Conservation (phyloP, 257 asterid genomes). For the Salvia hispanica region DNA sequence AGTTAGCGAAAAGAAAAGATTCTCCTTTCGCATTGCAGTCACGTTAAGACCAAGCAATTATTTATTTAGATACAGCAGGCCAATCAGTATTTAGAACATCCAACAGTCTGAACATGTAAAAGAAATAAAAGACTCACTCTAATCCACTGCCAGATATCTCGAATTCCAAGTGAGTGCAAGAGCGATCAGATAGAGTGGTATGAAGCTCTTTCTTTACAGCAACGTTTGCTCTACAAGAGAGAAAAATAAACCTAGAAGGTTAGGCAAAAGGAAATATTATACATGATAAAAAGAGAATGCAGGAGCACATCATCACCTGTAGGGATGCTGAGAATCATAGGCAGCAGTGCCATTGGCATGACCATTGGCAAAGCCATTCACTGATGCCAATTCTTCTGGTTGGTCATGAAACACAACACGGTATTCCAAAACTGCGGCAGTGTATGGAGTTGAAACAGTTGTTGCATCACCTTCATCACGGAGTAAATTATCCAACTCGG, state of each 20-base stretch:
- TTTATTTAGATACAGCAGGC: not conserved
- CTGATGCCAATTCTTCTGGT: conserved; percentile 37
- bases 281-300: too few species aligned
- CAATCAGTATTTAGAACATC: not conserved
- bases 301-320: conserved; percentile 49
- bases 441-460: conserved; percentile 73
- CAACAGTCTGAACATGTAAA: not conserved
- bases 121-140: conserved; percentile 49
- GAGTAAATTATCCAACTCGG: conserved; percentile 84
- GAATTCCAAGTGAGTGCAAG: conserved; percentile 95
- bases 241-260: conserved; percentile 14
- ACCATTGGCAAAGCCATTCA: conserved; percentile 53
- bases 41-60: not conserved
- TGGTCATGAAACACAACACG: conserved; percentile 76
- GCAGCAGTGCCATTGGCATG: conserved; percentile 60
- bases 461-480: conserved; percentile 65
- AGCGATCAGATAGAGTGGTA: conserved; percentile 87
- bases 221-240: conserved; percentile 63
- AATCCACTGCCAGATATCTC: conserved; percentile 94
- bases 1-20: conserved; percentile 24
- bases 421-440: conserved; percentile 90
- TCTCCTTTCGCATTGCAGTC: conserved; percentile 1
- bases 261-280: conserved; percentile 17
- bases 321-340: conserved; percentile 93
- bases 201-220: conserved; percentile 93